A percentile compares a stretch with the other conserved stretches of the same genome.
Evolutionary conservation across 164 flowering plant genomes (phyloP).

Genomic region (Taxillus chinensis): DNA sequence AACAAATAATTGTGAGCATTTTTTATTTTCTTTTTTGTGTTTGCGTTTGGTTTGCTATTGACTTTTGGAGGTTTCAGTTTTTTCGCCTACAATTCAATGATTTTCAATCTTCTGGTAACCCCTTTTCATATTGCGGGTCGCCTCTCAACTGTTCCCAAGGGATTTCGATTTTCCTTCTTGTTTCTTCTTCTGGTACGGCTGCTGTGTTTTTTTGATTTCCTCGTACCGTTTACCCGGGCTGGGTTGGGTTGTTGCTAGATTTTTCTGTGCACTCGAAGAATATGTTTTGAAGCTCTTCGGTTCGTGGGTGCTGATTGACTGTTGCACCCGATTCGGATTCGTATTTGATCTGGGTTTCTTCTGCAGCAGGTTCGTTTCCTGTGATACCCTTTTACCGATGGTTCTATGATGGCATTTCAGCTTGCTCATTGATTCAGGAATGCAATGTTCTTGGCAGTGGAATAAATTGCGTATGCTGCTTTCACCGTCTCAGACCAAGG

Average conservation of each 20-base stretch:
- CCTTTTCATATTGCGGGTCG: too few species aligned
- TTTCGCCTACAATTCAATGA: conserved; percentile 14
- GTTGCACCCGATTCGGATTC: conserved; percentile 9
- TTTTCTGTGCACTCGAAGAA: conserved; percentile 8
- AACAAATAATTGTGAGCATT: too few species aligned
- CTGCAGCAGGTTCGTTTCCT: conserved; percentile 7
- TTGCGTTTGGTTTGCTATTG: conserved; percentile 10
- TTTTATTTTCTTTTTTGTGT: neutral
- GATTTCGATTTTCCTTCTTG: neutral
- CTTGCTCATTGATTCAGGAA: too few species aligned
- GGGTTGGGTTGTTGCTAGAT: neutral
- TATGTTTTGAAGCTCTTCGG: conserved; percentile 9
- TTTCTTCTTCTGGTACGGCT: too few species aligned
- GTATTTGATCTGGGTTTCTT: conserved; percentile 34
- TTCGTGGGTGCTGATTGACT: neutral
- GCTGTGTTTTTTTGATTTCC: too few species aligned
- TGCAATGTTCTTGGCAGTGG: too few species aligned
- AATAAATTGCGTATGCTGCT: too few species aligned
- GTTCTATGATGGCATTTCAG: too few species aligned
- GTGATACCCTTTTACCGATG: too few species aligned
- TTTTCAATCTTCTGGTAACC: too few species aligned
- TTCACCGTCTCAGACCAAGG: too few species aligned
- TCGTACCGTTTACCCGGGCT: too few species aligned
- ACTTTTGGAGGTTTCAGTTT: conserved; percentile 10
- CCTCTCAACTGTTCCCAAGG: neutral